Conservation (phyloP, 345 rosid species). For the Ricinus communis region DNA sequence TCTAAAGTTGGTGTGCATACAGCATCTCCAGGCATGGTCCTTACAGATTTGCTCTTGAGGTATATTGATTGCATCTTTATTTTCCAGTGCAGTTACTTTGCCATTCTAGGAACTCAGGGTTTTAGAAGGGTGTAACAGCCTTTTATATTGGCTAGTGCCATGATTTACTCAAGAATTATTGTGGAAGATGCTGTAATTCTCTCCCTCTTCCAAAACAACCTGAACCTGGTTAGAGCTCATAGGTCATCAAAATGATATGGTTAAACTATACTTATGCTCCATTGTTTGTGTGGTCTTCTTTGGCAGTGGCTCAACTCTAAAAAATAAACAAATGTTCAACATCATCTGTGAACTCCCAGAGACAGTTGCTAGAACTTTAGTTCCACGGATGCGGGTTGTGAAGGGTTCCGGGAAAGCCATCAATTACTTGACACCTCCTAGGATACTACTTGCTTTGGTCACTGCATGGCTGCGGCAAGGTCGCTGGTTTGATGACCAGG, state of each 20-base stretch:
- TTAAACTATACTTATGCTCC: background rate
- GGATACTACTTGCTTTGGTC: conserved; percentile 84
- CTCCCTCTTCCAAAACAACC: background rate
- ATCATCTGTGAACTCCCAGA: conserved; percentile 93
- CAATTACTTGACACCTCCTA: conserved; percentile 84
- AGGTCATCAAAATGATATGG: background rate
- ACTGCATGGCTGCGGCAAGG: conserved; percentile 92
- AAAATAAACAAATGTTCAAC: conserved; percentile 88
- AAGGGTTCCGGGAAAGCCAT: conserved; percentile 81
- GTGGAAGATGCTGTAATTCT: background rate
- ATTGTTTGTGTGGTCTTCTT: background rate
- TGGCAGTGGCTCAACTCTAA: conserved; percentile 73
- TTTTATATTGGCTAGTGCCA: background rate
- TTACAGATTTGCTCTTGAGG: conserved; percentile 91
- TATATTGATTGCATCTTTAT: conserved; percentile 19
- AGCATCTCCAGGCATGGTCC: conserved; percentile 98
- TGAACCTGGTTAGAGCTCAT: background rate
- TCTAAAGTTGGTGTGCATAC: conserved; percentile 89
- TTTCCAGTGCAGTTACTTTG: background rate
- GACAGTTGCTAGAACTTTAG: conserved; percentile 90
- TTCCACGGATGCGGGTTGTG: conserved; percentile 84
- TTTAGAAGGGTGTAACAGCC: background rate
- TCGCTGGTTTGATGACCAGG: conserved; percentile 96
- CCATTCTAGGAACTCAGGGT: background rate
- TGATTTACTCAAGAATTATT: background rate